Evolutionary conservation across 352 stramenopile genomes (phyloP).

Genomic region (Pythium sukuiense): DNA sequence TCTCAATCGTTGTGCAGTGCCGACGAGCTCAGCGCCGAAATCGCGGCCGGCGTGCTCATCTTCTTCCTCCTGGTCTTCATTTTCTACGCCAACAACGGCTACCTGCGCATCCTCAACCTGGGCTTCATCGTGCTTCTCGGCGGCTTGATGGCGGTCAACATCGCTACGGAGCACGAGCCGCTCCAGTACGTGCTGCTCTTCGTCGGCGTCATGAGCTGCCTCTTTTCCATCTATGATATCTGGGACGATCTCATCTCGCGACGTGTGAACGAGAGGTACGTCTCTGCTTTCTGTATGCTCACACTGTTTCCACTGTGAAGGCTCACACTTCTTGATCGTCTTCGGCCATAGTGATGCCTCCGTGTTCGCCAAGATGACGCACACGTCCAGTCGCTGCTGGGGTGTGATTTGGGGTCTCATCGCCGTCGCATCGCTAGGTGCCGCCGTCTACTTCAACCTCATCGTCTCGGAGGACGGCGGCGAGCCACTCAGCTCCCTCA

Average conservation of each 20-base stretch:
- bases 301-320: neutral
- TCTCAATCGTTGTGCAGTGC: slow-evolving; percentile 29
- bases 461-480: slow-evolving; percentile 62
- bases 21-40: slow-evolving; percentile 53
- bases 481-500: slow-evolving; percentile 45
- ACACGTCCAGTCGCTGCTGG: slow-evolving; percentile 90
- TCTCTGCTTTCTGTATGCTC: slow-evolving; percentile 1
- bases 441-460: slow-evolving; percentile 85
- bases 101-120: slow-evolving; percentile 81
- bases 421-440: slow-evolving; percentile 69
- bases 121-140: slow-evolving; percentile 85
- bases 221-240: slow-evolving; percentile 92
- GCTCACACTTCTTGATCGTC: too few relatives aligned
- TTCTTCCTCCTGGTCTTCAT: slow-evolving; percentile 88
- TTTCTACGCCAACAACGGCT: slow-evolving; percentile 86
- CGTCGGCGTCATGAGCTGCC: slow-evolving; percentile 89
- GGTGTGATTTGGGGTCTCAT: slow-evolving; percentile 87
- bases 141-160: slow-evolving; percentile 69
- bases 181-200: slow-evolving; percentile 88
- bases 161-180: slow-evolving; percentile 59
- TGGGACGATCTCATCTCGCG: slow-evolving; percentile 91
- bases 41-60: slow-evolving; percentile 81
- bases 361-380: slow-evolving; percentile 88
- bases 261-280: slow-evolving; percentile 76
- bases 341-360: slow-evolving; percentile 59